phyloP scores from a whole-genome alignment of 2,329 filamentous ascomycete species.

The Diaporthe sp. region DNA sequence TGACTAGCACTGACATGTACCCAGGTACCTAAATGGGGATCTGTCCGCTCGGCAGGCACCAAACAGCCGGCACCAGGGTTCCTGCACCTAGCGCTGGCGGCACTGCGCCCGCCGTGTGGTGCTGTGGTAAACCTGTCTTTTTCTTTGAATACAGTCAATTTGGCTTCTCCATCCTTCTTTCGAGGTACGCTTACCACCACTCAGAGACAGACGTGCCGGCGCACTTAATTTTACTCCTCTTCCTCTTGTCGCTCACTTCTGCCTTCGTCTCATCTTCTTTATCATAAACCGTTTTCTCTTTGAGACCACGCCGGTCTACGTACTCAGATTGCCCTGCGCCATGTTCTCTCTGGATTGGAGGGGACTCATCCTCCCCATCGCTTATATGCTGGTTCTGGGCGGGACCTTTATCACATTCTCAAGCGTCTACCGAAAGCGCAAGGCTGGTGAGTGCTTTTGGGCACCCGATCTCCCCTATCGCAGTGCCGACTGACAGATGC shows the following conservation, averaged over 20 bases:
- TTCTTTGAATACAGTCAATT: constrained; percentile 14
- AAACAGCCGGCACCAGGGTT: constrained; percentile 12
- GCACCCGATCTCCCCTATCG: background rate
- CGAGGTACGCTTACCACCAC: background rate
- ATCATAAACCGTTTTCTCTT: background rate
- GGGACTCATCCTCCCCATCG: constrained; percentile 86
- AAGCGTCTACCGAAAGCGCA: constrained; percentile 91
- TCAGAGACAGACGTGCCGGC: constrained; percentile 5
- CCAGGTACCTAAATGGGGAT: constrained; percentile 5
- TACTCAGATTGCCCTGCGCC: constrained; percentile 34
- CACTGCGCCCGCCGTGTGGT: background rate
- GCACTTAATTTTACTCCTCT: constrained; percentile 14
- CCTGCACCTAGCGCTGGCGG: constrained; percentile 17
- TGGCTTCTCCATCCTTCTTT: background rate
- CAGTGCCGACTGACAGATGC: constrained; percentile 10
- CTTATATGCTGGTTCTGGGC: constrained; percentile 88
- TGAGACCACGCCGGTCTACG: background rate
- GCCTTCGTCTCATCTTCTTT: background rate
- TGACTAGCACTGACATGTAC: background rate
- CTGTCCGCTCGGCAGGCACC: constrained; percentile 19
- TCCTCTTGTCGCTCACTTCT: constrained; percentile 19
- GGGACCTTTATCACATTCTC: constrained; percentile 94
- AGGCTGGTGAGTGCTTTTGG: constrained; percentile 73
- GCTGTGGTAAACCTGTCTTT: constrained; percentile 35
- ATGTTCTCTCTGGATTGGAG: constrained; percentile 80